phyloP scores from a whole-genome alignment of 768 basidiomycete species.

The Gloeopeniophorella convolvens region DNA sequence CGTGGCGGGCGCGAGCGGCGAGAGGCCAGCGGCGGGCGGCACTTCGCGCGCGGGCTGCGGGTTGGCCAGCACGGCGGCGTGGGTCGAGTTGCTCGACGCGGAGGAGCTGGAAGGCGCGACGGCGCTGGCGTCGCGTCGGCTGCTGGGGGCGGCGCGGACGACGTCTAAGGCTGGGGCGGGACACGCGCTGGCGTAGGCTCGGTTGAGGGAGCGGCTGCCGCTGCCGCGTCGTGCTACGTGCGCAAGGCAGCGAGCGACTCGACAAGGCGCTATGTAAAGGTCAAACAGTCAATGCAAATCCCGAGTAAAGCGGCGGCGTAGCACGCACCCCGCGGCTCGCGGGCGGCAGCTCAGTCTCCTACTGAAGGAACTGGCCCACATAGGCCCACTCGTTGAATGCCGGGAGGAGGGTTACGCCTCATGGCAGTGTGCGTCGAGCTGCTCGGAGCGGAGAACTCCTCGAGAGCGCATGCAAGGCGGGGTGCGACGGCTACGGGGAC shows the following conservation, averaged over 20 bases:
- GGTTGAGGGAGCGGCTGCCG: not conserved
- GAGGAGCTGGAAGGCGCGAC: conserved; percentile 17
- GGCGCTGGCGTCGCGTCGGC: conserved; percentile 12
- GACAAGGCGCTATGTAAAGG: conserved; percentile 13
- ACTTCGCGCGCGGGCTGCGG: conserved; percentile 1
- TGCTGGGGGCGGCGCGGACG: not conserved
- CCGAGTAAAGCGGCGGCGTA: too few relatives aligned
- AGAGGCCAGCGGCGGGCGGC: not conserved
- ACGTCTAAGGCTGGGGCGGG: not conserved
- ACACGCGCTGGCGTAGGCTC: not conserved
- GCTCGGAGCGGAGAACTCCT: too few relatives aligned
- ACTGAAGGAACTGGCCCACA: conserved; percentile 73
- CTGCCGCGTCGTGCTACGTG: not conserved
- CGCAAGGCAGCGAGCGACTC: conserved; percentile 9
- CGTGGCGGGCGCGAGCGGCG: not conserved
- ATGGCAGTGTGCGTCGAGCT: too few relatives aligned
- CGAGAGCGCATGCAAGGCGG: too few relatives aligned
- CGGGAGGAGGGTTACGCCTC: too few relatives aligned
- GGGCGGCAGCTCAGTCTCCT: conserved; percentile 57
- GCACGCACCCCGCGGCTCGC: conserved; percentile 46
- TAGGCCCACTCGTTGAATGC: too few relatives aligned
- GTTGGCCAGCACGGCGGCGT: conserved; percentile 18
- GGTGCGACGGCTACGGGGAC: too few relatives aligned
- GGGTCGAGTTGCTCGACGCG: conserved; percentile 18
- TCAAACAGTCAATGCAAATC: conserved; percentile 20